These are phyloP conservation scores for Cyclotella atomus DNA, from an alignment of 108 stramenopile species.

Conservation along the genomic window DNA sequence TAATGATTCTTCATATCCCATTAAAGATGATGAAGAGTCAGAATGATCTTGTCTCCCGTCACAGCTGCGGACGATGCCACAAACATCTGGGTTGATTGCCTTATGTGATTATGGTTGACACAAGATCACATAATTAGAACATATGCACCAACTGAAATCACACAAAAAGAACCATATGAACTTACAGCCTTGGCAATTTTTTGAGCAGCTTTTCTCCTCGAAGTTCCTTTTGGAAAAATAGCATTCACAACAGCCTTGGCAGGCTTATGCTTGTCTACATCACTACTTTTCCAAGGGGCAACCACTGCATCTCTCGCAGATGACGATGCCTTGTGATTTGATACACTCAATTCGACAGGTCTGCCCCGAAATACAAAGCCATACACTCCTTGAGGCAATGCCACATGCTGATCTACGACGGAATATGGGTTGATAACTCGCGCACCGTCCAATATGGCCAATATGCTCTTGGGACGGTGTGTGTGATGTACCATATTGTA, in stretches of 20 bases:
- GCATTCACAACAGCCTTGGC: slow-evolving; percentile 40
- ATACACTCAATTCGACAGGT: slow-evolving; percentile 38
- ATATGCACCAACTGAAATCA: too few relatives aligned
- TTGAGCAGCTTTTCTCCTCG: slow-evolving; percentile 40
- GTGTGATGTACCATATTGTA: slow-evolving; percentile 47
- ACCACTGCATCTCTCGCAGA: slow-evolving; percentile 20
- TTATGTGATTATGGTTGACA: neutral
- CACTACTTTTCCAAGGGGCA: slow-evolving; percentile 1
- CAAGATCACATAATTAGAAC: neutral
- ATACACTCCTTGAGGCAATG: slow-evolving; percentile 70
- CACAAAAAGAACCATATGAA: neutral
- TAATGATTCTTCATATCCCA: slow-evolving; percentile 25
- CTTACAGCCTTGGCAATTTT: slow-evolving; percentile 45
- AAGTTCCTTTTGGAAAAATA: slow-evolving; percentile 46
- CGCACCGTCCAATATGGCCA: slow-evolving; percentile 60
- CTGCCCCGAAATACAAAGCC: slow-evolving; percentile 87
- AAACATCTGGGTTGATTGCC: slow-evolving; percentile 2
- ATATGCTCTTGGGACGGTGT: slow-evolving; percentile 47
- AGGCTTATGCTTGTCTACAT: slow-evolving; percentile 20
- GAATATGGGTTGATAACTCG: slow-evolving; percentile 84
- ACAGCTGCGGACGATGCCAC: slow-evolving; percentile 15
- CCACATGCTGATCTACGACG: slow-evolving; percentile 81
- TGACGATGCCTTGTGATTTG: neutral
- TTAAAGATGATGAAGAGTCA: slow-evolving; percentile 33
- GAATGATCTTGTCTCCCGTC: slow-evolving; percentile 20